These are phyloP conservation scores for Pestalotiopsis sp. DNA, from an alignment of 2,329 filamentous ascomycete genomes.

Conservation along the genomic window DNA sequence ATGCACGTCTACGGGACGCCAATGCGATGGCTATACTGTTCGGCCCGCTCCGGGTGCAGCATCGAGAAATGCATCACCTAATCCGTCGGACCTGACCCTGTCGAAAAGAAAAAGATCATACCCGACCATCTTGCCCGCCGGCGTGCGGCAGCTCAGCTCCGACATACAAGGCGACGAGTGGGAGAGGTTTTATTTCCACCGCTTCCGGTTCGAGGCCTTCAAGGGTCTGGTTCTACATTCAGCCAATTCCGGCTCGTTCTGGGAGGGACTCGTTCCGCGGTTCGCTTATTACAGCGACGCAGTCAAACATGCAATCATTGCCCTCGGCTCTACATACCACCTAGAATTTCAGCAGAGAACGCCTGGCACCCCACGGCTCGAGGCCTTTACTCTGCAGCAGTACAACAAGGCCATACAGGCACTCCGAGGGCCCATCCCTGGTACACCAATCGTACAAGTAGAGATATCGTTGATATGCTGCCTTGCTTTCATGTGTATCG, in stretches of 20 bases:
- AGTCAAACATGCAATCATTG: conserved; percentile 36
- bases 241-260: conserved; percentile 31
- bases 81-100: neutral
- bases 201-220: conserved; percentile 33
- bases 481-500: conserved; percentile 34
- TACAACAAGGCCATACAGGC: conserved; percentile 40
- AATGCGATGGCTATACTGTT: conserved; percentile 33
- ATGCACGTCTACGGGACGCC: conserved; percentile 30
- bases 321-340: conserved; percentile 34
- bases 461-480: conserved; percentile 35
- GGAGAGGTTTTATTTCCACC: conserved; percentile 39
- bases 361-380: conserved; percentile 26
- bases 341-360: conserved; percentile 24
- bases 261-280: conserved; percentile 32
- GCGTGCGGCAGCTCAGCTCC: conserved; percentile 35
- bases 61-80: conserved; percentile 13
- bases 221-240: conserved; percentile 31
- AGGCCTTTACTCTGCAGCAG: conserved; percentile 40
- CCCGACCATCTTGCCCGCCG: conserved; percentile 14
- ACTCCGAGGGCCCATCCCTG: conserved; percentile 29
- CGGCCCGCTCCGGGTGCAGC: conserved; percentile 9
- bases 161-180: conserved; percentile 37
- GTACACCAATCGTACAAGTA: conserved; percentile 25
- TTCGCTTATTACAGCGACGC: conserved; percentile 32
- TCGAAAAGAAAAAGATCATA: neutral